Conservation (phyloP, 1,284 basidiomycete species). For the Blastosporella zonata region DNA sequence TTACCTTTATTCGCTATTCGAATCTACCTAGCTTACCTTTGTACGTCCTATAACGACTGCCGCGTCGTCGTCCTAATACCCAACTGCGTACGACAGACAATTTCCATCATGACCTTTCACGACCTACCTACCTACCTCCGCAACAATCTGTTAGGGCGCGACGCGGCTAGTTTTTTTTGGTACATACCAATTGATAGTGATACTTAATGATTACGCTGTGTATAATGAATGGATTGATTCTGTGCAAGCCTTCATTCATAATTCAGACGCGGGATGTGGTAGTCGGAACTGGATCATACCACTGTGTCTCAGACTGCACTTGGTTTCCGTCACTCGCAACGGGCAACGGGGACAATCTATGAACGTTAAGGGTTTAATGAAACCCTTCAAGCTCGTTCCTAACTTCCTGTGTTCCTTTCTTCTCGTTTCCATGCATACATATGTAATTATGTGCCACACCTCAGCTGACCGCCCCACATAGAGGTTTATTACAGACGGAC, state of each 20-base stretch:
- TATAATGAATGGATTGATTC: too few relatives aligned
- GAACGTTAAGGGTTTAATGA: too few relatives aligned
- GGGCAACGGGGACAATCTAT: too few relatives aligned
- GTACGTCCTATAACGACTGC: background rate
- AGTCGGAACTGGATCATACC: too few relatives aligned
- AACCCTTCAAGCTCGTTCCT: too few relatives aligned
- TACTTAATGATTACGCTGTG: constrained; percentile 16
- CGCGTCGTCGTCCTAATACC: constrained; percentile 15
- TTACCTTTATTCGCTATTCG: constrained; percentile 11
- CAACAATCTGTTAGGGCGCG: constrained; percentile 7
- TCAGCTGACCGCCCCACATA: too few relatives aligned
- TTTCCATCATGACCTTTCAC: background rate
- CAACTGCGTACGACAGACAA: constrained; percentile 1
- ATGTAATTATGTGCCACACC: background rate
- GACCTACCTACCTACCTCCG: constrained; percentile 4
- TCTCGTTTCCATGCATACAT: background rate
- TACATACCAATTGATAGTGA: background rate
- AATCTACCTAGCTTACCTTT: background rate
- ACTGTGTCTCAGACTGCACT: too few relatives aligned
- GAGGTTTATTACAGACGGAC: too few relatives aligned
- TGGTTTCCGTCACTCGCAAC: too few relatives aligned
- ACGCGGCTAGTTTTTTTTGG: constrained; percentile 9
- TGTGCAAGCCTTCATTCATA: too few relatives aligned
- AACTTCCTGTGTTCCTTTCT: too few relatives aligned
- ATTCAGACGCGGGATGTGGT: too few relatives aligned